phyloP scores from a whole-genome alignment of 2,329 filamentous ascomycete species.

The Pseudocercospora cruenta region DNA sequence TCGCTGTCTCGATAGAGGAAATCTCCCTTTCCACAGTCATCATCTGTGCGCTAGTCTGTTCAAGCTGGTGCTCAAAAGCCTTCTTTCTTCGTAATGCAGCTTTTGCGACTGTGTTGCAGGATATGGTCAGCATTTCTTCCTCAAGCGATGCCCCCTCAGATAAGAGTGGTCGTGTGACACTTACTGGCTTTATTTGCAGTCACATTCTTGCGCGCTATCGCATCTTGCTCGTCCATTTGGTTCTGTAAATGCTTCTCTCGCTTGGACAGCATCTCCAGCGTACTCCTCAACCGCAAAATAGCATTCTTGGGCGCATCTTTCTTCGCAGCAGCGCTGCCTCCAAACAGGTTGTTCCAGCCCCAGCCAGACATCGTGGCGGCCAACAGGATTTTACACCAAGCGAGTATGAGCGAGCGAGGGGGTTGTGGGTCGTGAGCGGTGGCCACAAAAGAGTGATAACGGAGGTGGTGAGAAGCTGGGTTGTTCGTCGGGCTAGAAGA shows the following conservation, averaged over 20 bases:
- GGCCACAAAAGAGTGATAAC: neutral
- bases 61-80: conserved; percentile 84
- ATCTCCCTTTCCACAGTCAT: conserved; percentile 93
- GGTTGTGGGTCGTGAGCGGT: neutral
- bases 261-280: conserved; percentile 98
- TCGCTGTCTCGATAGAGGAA: conserved; percentile 94
- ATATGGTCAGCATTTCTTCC: conserved; percentile 1
- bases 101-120: conserved; percentile 72
- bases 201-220: conserved; percentile 84
- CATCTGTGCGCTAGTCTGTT: conserved; percentile 89
- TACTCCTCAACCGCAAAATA: conserved; percentile 82
- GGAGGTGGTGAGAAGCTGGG: neutral
- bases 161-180: conserved; percentile 37
- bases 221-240: conserved; percentile 92
- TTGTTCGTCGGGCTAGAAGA: conserved; percentile 2
- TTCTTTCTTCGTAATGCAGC: conserved; percentile 92
- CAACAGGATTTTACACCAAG: neutral
- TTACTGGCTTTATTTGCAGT: conserved; percentile 87
- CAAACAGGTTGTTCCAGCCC: conserved; percentile 73
- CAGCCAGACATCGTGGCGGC: conserved; percentile 50
- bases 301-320: conserved; percentile 97
- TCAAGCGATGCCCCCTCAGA: neutral
- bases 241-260: conserved; percentile 86
- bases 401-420: neutral
- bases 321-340: conserved; percentile 77